These are phyloP conservation scores for Hypoxylon fragiforme DNA, from an alignment of 495 filamentous ascomycete species.

Conservation along the genomic window DNA sequence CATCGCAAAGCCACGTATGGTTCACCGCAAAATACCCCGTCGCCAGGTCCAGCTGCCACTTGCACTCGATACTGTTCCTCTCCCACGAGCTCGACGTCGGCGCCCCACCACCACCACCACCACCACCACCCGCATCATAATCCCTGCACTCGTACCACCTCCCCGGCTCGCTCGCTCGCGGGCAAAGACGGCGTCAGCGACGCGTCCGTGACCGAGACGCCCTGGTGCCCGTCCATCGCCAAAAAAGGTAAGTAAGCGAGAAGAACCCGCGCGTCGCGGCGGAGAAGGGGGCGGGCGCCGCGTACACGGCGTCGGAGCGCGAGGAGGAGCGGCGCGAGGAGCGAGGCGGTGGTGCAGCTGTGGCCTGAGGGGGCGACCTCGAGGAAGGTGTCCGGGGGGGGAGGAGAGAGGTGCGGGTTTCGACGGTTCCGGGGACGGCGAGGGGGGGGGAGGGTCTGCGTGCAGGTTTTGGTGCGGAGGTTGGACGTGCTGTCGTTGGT, in stretches of 20 bases:
- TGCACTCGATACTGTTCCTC: conserved; percentile 17
- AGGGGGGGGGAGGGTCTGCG: too few species aligned
- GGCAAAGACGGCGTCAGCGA: conserved; percentile 13
- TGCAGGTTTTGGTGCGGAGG: conserved; percentile 11
- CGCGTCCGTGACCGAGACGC: conserved; percentile 1
- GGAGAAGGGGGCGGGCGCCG: too few species aligned
- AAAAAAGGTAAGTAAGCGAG: conserved; percentile 1
- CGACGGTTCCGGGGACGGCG: conserved; percentile 6
- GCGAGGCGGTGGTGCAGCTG: conserved; percentile 34
- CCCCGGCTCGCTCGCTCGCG: conserved; percentile 16
- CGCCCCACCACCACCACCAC: too few species aligned
- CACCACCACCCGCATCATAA: neutral
- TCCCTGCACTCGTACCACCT: conserved; percentile 24
- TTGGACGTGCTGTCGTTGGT: conserved; percentile 11
- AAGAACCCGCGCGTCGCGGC: conserved; percentile 3
- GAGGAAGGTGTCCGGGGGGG: conserved; percentile 6
- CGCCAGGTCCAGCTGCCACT: conserved; percentile 28
- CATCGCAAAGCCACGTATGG: conserved; percentile 31
- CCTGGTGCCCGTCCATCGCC: conserved; percentile 17
- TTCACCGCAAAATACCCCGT: conserved; percentile 29
- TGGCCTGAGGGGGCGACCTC: conserved; percentile 18
- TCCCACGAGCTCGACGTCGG: conserved; percentile 9
- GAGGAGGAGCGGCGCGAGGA: conserved; percentile 28
- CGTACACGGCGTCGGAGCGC: conserved; percentile 7
- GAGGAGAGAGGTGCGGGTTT: too few species aligned